Base-by-base conservation (phyloP, 192 early-diverging fungal species). In the Coemansia sp. region DNA sequence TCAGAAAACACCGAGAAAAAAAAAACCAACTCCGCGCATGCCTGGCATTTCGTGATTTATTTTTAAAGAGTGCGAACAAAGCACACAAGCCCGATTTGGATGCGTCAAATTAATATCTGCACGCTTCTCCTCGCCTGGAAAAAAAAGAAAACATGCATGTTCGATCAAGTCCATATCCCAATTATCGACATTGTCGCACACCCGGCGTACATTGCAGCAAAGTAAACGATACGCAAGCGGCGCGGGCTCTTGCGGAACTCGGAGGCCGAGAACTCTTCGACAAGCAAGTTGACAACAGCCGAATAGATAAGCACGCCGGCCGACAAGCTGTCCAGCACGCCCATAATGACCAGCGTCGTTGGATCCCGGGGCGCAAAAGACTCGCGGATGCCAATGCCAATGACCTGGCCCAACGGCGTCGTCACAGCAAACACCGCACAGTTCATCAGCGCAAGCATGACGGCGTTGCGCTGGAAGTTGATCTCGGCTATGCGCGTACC, bases 301-400 rank as follows among this genome's bases (percentile, higher is more conserved):
- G 85, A 89, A 74, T 95, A 94, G 14, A 94, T 67, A 23, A 96
- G 69, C 25, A 95, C 93, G 13, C 93, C 93, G 0, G 92, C 89
- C 3, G 90, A 91, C 33, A 93, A 40, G 3, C 89, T 75, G 55
- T 96, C 91, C 17, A 96, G 77, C 19, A 93, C 82, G 4, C 92
- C 95, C 69, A 91, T 87, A 11, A 87, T 69, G 15, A 92, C 53
- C 23, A 94, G 72, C 4, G 88, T 70, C 0, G 78, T 62, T 0
- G 73, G 59, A 0, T 85, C 84, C 10, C 81, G 69, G 2, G 83
- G 83, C 20, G 89, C 79, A 75, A 89, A 90, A 9, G 87, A 69
- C 32, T 81, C 63, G 5, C 84, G 81, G 60, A 94, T 82, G 40
- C 74, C 87, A 61, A 95, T 89, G 20, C 95, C 93, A 53, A 95